Evolutionary conservation across 768 basidiomycete species (phyloP).

Genomic region (Pleurotus djamor): DNA sequence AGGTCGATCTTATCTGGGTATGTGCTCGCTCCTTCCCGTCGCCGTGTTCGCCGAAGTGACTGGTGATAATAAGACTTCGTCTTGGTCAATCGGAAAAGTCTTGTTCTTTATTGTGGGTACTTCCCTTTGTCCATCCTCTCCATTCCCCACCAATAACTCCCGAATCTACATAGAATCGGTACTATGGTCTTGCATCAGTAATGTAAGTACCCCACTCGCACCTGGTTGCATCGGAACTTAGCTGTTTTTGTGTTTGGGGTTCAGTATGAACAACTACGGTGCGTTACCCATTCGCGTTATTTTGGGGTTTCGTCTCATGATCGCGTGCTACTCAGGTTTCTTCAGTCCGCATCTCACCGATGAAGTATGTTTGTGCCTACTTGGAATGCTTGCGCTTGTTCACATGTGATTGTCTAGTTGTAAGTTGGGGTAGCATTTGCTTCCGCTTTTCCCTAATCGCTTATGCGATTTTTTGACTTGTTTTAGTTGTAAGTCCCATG

Average conservation of each 20-base stretch:
- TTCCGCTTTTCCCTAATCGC: neutral
- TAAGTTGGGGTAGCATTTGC: constrained; percentile 17
- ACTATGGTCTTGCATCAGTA: constrained; percentile 48
- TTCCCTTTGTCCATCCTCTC: neutral
- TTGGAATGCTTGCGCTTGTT: neutral
- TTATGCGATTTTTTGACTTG: neutral
- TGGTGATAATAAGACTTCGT: constrained; percentile 33
- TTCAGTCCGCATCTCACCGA: constrained; percentile 37
- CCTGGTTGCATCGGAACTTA: too few relatives aligned
- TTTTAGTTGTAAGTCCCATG: constrained; percentile 14
- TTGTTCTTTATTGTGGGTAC: constrained; percentile 50
- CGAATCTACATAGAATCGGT: constrained; percentile 45
- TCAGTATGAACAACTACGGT: constrained; percentile 57
- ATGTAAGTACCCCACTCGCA: constrained; percentile 33
- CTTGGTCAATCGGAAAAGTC: constrained; percentile 55
- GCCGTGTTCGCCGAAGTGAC: neutral
- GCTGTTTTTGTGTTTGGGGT: too few relatives aligned
- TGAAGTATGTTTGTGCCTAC: constrained; percentile 28
- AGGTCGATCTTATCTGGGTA: constrained; percentile 60
- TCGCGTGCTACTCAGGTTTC: constrained; percentile 27
- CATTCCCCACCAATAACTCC: neutral
- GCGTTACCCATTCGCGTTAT: constrained; percentile 9
- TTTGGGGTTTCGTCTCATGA: constrained; percentile 3
- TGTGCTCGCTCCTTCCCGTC: neutral
- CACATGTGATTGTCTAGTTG: constrained; percentile 22